Evolutionary conservation across 345 rosid genomes (phyloP).

Genomic region (Brassica incana): DNA sequence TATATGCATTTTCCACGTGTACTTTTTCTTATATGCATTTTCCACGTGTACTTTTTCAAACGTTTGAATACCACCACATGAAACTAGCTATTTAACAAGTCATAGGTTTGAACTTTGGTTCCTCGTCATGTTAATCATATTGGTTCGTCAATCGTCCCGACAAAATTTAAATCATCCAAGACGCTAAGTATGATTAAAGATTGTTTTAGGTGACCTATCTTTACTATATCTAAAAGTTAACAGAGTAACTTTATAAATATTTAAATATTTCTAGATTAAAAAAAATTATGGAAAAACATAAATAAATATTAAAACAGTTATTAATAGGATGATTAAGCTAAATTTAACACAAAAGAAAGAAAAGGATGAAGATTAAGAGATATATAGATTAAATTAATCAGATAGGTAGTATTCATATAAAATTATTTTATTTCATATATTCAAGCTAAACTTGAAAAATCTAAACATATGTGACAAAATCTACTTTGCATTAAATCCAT

Average conservation of each 20-base stretch:
- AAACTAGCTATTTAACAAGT: not conserved
- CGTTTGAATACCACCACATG: not conserved
- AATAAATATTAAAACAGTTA: not conserved
- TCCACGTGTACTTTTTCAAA: conserved; percentile 5
- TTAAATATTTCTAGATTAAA: not conserved
- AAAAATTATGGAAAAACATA: not conserved
- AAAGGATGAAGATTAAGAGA: not conserved
- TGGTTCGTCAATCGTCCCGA: not conserved
- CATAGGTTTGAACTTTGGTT: not conserved
- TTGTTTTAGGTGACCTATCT: not conserved
- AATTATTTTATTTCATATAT: not conserved
- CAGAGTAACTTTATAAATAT: not conserved
- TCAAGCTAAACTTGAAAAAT: not conserved
- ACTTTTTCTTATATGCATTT: conserved; percentile 1
- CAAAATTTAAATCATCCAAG: not conserved
- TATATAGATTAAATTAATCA: not conserved
- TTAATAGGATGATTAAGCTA: not conserved
- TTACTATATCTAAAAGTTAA: not conserved
- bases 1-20: conserved; percentile 16
- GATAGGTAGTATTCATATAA: not conserved
- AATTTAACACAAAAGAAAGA: not conserved
- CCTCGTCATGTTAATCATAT: not conserved
- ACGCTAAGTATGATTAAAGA: not conserved
- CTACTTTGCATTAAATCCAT: not conserved
- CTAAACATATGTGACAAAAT: not conserved